phyloP scores from a whole-genome alignment of 805 yeast species.

The Kuraishia capsulata region DNA sequence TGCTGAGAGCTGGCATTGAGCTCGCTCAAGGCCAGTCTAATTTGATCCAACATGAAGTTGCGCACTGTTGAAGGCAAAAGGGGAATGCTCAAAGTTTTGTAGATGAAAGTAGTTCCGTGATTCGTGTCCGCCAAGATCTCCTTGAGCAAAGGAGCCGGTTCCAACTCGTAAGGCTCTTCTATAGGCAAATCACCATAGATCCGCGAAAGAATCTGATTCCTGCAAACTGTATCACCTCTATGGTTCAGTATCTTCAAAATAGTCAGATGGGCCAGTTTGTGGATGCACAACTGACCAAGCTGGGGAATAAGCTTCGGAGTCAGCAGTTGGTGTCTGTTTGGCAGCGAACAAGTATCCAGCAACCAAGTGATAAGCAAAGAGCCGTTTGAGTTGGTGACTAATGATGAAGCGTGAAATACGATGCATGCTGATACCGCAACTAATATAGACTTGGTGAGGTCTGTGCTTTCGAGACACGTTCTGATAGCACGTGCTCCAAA shows the following conservation, averaged over 20 bases:
- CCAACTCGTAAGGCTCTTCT: conserved; percentile 4
- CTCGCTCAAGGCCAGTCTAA: conserved; percentile 54
- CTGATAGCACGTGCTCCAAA: conserved; percentile 94
- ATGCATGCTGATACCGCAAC: conserved; percentile 69
- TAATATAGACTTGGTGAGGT: conserved; percentile 58
- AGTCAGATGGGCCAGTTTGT: conserved; percentile 78
- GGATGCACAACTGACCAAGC: conserved; percentile 58
- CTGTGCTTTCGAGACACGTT: conserved; percentile 80
- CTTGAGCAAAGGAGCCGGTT: conserved; percentile 40
- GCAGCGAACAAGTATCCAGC: conserved; percentile 70
- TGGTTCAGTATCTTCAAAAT: conserved; percentile 69
- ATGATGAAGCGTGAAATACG: conserved; percentile 65
- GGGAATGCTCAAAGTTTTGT: conserved; percentile 71
- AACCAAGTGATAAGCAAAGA: conserved; percentile 89
- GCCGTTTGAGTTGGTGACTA: conserved; percentile 81
- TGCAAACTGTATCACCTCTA: conserved; percentile 55
- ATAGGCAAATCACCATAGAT: conserved; percentile 46
- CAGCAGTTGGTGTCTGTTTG: conserved; percentile 56
- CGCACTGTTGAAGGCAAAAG: conserved; percentile 48
- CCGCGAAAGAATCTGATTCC: conserved; percentile 49
- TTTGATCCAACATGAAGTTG: conserved; percentile 48
- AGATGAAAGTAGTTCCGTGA: conserved; percentile 71
- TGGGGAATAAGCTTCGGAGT: conserved; percentile 55
- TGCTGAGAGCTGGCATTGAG: conserved; percentile 47
- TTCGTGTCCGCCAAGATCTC: conserved; percentile 55